Conservation (phyloP, 352 stramenopile species). For the Phytophthora pisi region DNA sequence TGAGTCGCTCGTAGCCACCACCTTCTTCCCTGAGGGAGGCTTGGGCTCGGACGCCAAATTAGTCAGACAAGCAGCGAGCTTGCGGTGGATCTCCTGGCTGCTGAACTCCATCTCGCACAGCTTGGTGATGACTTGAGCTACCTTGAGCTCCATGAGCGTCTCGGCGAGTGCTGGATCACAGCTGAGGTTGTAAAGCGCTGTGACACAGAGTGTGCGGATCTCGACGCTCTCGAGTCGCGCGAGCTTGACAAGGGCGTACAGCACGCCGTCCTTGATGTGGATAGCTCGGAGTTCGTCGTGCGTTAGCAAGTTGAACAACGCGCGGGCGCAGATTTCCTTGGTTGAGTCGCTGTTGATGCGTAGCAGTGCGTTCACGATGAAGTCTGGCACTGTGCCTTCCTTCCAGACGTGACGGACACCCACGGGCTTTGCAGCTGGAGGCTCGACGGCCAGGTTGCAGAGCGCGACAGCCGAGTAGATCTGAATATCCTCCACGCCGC, state of each 20-base stretch:
- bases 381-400: slow-evolving; percentile 86
- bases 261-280: slow-evolving; percentile 86
- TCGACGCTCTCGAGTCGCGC: slow-evolving; percentile 81
- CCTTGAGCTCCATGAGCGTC: slow-evolving; percentile 84
- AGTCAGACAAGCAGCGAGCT: slow-evolving; percentile 75
- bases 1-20: not conserved
- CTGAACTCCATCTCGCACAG: slow-evolving; percentile 88
- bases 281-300: slow-evolving; percentile 79
- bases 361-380: slow-evolving; percentile 89
- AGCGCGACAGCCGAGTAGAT: slow-evolving; percentile 89
- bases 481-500: slow-evolving; percentile 86
- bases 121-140: slow-evolving; percentile 85
- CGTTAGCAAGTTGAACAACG: slow-evolving; percentile 87
- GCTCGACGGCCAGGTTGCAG: slow-evolving; percentile 84
- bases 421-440: slow-evolving; percentile 40
- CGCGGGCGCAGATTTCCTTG: slow-evolving; percentile 87
- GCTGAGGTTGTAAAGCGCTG: slow-evolving; percentile 86
- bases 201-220: slow-evolving; percentile 81
- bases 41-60: slow-evolving; percentile 76
- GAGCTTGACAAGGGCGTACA: slow-evolving; percentile 90
- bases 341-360: slow-evolving; percentile 90
- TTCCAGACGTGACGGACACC: slow-evolving; percentile 81
- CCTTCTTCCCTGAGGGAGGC: slow-evolving; percentile 29
- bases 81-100: slow-evolving; percentile 77
- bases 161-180: slow-evolving; percentile 75